These are phyloP conservation scores for Suhomyces xylopsoci DNA, from an alignment of 805 yeast species.

Conservation along the genomic window DNA sequence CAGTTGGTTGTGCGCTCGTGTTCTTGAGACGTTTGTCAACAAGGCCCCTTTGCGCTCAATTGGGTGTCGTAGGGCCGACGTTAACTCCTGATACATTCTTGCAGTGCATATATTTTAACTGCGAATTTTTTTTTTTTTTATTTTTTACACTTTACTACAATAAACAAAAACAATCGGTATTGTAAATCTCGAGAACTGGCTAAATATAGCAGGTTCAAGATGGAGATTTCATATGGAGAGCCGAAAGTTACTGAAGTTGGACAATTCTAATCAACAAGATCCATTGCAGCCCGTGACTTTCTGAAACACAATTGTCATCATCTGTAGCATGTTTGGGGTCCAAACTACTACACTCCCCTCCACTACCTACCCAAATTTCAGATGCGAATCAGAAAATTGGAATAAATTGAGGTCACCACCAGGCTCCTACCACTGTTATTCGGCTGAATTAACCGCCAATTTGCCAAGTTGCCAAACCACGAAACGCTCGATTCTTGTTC, in stretches of 20 bases:
- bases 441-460: background rate
- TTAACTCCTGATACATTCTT: background rate
- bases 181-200: background rate
- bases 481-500: background rate
- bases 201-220: background rate
- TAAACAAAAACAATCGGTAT: too few relatives aligned
- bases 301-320: too few relatives aligned
- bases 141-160: background rate
- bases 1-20: too few relatives aligned
- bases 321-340: background rate
- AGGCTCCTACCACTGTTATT: too few relatives aligned
- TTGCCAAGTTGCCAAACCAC: background rate
- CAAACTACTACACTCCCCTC: background rate
- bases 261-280: background rate
- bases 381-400: background rate
- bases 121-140: background rate
- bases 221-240: background rate
- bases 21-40: too few relatives aligned
- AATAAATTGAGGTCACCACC: background rate
- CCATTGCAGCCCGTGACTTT: background rate
- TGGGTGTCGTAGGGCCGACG: background rate
- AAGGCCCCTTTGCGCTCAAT: background rate
- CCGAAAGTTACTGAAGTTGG: background rate
- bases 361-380: background rate
- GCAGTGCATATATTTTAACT: background rate